These are phyloP conservation scores for Collybia sp. DNA, from an alignment of 768 basidiomycete species.

Conservation along the genomic window DNA sequence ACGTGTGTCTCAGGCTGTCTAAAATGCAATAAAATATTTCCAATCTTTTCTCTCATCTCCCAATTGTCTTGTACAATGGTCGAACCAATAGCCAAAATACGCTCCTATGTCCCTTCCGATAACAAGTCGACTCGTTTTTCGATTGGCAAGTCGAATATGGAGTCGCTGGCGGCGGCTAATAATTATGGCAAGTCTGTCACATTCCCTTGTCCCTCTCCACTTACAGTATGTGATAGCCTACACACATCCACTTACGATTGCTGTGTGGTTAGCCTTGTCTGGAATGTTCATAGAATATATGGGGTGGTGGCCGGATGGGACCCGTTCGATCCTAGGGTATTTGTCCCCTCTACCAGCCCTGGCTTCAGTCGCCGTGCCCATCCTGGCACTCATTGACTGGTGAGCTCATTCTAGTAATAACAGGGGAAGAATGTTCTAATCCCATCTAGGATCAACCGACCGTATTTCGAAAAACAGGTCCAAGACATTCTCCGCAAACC, in stretches of 20 bases:
- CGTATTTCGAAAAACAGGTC: conserved; percentile 53
- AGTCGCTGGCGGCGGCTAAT: conserved; percentile 65
- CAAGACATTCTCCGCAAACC: conserved; percentile 46
- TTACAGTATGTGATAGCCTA: conserved; percentile 33
- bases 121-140: conserved; percentile 58
- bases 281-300: conserved; percentile 53
- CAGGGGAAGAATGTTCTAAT: background rate
- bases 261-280: conserved; percentile 58
- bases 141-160: conserved; percentile 63
- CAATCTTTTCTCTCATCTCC: conserved; percentile 1
- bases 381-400: conserved; percentile 73
- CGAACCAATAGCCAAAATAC: conserved; percentile 43
- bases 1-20: conserved; percentile 3
- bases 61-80: conserved; percentile 30
- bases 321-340: conserved; percentile 42
- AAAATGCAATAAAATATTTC: conserved; percentile 5
- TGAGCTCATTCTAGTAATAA: conserved; percentile 21
- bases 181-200: conserved; percentile 37
- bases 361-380: conserved; percentile 54
- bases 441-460: conserved; percentile 59
- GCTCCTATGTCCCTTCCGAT: conserved; percentile 45
- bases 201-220: background rate
- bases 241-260: conserved; percentile 52
- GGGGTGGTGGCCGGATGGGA: conserved; percentile 61
- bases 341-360: conserved; percentile 63